Evolutionary conservation across 768 basidiomycete genomes (phyloP).

Genomic region (Lentinula detonsa): DNA sequence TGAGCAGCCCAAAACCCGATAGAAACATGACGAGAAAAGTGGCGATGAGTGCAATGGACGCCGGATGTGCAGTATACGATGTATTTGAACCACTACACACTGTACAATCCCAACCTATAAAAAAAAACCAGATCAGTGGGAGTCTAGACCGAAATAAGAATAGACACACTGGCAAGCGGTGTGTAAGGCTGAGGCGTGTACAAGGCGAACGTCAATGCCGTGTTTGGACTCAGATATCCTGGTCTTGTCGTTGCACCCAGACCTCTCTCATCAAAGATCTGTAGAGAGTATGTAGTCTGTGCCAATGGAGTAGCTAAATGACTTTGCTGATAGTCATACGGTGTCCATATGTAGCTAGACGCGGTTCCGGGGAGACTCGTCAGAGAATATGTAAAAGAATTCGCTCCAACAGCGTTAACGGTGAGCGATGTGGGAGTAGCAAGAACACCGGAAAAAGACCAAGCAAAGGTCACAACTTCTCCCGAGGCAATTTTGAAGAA

Average conservation of each 20-base stretch:
- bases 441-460: constrained; percentile 79
- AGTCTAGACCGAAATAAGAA: background rate
- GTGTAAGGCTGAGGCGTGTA: constrained; percentile 77
- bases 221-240: constrained; percentile 67
- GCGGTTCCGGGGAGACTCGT: constrained; percentile 73
- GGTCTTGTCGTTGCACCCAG: constrained; percentile 48
- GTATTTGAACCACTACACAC: constrained; percentile 18
- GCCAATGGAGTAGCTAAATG: constrained; percentile 63
- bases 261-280: constrained; percentile 80
- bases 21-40: constrained; percentile 59
- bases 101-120: constrained; percentile 16
- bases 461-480: constrained; percentile 80
- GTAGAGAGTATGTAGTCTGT: constrained; percentile 70
- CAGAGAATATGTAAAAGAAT: constrained; percentile 87
- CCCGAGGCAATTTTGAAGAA: constrained; percentile 82
- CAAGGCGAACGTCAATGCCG: constrained; percentile 71
- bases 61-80: constrained; percentile 39
- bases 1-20: constrained; percentile 57
- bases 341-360: constrained; percentile 74
- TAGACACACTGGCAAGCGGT: constrained; percentile 45
- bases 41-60: constrained; percentile 46
- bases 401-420: constrained; percentile 74
- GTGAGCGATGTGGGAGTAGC: constrained; percentile 71
- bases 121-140: background rate
- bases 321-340: constrained; percentile 64